Evolutionary conservation across 371 early-diverging fungal species (phyloP), one percentile per base, ranked within the genome.

Genomic region (Lichtheimia corymbifera): DNA sequence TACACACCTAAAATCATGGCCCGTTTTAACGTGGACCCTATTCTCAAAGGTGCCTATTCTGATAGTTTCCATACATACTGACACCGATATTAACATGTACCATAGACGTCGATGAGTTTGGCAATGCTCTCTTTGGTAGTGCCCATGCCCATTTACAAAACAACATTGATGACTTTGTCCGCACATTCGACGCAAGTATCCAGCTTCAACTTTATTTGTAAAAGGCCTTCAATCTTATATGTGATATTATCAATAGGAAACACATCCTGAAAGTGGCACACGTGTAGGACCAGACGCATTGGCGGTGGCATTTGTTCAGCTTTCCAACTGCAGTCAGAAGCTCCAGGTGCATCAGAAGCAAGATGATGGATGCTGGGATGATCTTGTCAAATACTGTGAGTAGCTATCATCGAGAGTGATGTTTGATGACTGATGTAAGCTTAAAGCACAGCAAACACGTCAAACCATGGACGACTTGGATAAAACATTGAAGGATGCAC

Each of bases 271-370:
- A 47, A 18, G 18, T 5, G 22, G 47, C 11, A 47, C 22, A 9
- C n/a, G 47, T 15, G 27, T 49, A 30, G 58, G 55, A 55, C 50
- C 47, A 22, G 66, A 65, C 14, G 44, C 42, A 28, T 28, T 65
- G 20, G 61, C 66, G 2, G 35, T 35, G 24, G 18, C 27, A 18
- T 65, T 43, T 61, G 61, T 61, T 1, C 66, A 61, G 22, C 53
- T 65, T 9, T 50, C 57, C n/a, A 42, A n/a, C 28, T 65, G 66
- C 18, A 42, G 40, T 15, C 43, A 53, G 5, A 50, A 44, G 12
- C 28, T 60, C 35, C 35, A 35, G 9, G 35, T 6, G 35, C 6
- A 35, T 35, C 22, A 22, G 22, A 35, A 35, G 35, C 35, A 35
- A 35, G 35, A 9, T 35, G 35, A 22, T 22, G 22, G 22, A 22